phyloP scores from a whole-genome alignment of 2,329 filamentous ascomycete genomes.

The Ceratocystis albifundus region DNA sequence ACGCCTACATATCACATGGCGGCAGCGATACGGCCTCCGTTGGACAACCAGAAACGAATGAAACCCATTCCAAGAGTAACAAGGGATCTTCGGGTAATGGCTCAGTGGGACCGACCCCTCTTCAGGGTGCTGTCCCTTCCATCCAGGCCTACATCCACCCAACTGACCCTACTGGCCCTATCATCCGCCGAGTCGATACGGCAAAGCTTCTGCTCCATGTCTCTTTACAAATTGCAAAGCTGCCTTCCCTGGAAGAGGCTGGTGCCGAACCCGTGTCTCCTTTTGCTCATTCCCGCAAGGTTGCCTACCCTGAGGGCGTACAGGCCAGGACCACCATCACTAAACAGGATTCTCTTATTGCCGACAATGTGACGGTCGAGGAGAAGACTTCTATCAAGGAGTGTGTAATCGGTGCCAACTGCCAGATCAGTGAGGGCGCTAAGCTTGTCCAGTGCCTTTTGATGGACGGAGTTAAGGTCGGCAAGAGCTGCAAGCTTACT shows the following conservation, averaged over 20 bases:
- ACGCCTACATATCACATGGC: constrained; percentile 16
- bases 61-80: neutral
- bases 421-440: constrained; percentile 74
- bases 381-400: constrained; percentile 90
- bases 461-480: constrained; percentile 84
- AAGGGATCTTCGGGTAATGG: constrained; percentile 15
- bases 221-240: constrained; percentile 76
- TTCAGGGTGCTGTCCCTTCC: constrained; percentile 45
- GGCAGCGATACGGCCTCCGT: constrained; percentile 19
- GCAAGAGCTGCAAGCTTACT: constrained; percentile 71
- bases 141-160: constrained; percentile 76
- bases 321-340: constrained; percentile 73
- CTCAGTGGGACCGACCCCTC: constrained; percentile 25
- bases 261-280: constrained; percentile 50
- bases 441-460: constrained; percentile 77
- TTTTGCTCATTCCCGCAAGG: constrained; percentile 66
- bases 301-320: constrained; percentile 73
- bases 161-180: constrained; percentile 39
- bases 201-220: constrained; percentile 68
- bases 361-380: constrained; percentile 77
- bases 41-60: neutral
- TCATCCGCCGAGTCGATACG: constrained; percentile 83
- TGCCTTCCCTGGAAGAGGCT: constrained; percentile 57
- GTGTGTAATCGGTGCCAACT: constrained; percentile 75
- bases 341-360: constrained; percentile 68